A percentile compares a stretch with the other conserved stretches of the same genome.
Evolutionary conservation across 176 grass and related monocot species (phyloP).

Genomic region (Stipa capillata): DNA sequence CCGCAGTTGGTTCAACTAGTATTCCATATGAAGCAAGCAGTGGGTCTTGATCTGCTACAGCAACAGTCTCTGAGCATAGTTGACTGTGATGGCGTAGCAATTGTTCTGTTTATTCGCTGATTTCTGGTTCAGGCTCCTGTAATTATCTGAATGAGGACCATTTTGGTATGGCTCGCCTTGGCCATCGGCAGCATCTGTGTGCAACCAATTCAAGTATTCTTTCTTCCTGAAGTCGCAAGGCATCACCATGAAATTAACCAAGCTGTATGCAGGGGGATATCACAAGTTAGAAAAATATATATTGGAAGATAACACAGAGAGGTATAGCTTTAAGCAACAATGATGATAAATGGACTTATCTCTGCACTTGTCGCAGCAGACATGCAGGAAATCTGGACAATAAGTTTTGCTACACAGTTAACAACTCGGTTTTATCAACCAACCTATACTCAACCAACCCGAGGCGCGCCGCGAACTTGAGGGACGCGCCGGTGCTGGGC

Average conservation of each 20-base stretch:
- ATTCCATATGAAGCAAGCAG: conserved; percentile 41
- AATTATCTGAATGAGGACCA: conserved; percentile 55
- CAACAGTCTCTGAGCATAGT: conserved; percentile 26
- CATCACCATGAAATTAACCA: conserved; percentile 90
- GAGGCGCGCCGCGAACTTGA: no score
- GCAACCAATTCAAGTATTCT: no score
- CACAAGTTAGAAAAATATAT: not conserved
- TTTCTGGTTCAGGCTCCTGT: conserved; percentile 49
- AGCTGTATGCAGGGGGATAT: conserved; percentile 40
- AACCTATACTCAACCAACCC: conserved; percentile 51
- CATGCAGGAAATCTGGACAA: no score
- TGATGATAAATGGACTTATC: no score
- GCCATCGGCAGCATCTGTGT: no score
- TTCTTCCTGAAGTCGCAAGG: no score
- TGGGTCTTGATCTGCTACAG: conserved; percentile 30
- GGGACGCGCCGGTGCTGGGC: no score
- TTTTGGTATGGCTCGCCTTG: conserved; percentile 55
- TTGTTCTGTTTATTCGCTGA: conserved; percentile 51
- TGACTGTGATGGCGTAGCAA: conserved; percentile 14
- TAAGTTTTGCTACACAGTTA: conserved; percentile 47
- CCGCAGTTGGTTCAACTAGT: conserved; percentile 24
- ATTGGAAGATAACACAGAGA: conserved; percentile 8
- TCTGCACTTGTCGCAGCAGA: no score
- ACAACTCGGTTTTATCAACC: conserved; percentile 34
- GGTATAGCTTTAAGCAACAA: no score